Base-by-base conservation (phyloP, 1,284 basidiomycete genomes). In the Ustilago sp. region DNA sequence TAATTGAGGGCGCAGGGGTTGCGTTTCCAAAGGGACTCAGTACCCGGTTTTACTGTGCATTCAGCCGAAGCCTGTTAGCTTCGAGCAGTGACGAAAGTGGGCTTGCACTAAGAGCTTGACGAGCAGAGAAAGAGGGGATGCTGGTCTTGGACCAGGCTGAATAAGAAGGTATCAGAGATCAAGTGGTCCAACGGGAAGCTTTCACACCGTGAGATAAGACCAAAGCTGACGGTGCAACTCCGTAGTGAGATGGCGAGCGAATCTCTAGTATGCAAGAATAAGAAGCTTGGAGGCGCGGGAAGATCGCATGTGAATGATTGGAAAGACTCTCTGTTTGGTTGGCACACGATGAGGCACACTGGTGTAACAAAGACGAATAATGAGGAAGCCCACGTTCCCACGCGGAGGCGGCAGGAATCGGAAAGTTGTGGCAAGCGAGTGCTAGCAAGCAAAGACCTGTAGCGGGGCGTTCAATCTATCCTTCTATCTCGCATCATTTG, bases 241-340 rank as follows among this genome's bases (percentile, higher is more conserved):
- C 12, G 59, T 48, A 32, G 59, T n/a, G 1, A 3, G 41, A 67
- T 67, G 65, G 48, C 65, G 65, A 68, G 65, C 64, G 52, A 60
- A 23, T 28, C 23, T 28, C 23, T 11, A 13, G 7, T 45, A 8
- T 4, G 41, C 48, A 55, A 23, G 5, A 32, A 53, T 9, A 36
- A 35, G 43, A n/a, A 15, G 43, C 6, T 45, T 11, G 43, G 43
- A 59, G 39, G 48, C 38, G 35, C 32, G 28, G 39, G 7, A 32
- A 45, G 7, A 8, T 7, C 11, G n/a, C 43, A 8, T 19, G 17
- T 11, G n/a, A 45, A 4, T 4, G n/a, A 19, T 45, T 45, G 11
- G n/a, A n/a, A 45, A 45, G 43, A 1, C 19, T 45, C 43, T 19
- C n/a, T 19, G 43, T 11, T 7, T 45, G n/a, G 15, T 45, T 45